Base-by-base conservation (phyloP, 2,329 filamentous ascomycete genomes). In the Aureobasidium sp. region DNA sequence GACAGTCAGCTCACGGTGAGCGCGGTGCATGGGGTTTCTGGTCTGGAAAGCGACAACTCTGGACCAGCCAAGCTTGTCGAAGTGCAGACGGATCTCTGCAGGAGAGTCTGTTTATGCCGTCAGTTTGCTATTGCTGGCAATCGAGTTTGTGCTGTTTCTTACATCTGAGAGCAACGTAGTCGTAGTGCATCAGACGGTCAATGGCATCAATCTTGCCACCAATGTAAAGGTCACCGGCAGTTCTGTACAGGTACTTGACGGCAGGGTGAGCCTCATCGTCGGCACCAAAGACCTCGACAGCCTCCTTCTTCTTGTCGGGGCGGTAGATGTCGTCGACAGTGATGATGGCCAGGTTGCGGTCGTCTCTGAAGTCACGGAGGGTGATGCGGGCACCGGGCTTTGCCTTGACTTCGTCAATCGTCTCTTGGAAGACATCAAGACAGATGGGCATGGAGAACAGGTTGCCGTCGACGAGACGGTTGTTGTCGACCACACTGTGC, bases 11-110 rank as follows among this genome's bases (percentile, higher is more conserved):
- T 99, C 94, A 78, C 94, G 86, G 79, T 99, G 94, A 75, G 94
- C 94, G 72, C 94, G 89, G 82, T 99, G 94, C 94, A 99, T 99
- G 69, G 94, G 94, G 81, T 99, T 99, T 76, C 92, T 76, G 67
- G 94, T 99, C 84, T 99, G 94, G 88, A 99, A 99, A 73, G 94
- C 94, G 66, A 99, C 94, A 69, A 99, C 93, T 76, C 88, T 88
- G 77, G 89, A 87, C 94, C 94, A 99, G 79, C 94, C 94, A 70
- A 99, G 91, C 85, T 99, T 99, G 83, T 97, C 94, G 74, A 99
- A 99, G 83, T 97, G 93, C 67, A 90, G 82, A 71, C 94, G 90
- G 71, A 99, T 84, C 80, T 99, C 94, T 53, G 94, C 88, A 66
- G 94, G 94, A 11, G 94, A 95, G 79, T 93, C 89, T 91, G 55